Conservation (phyloP, 345 rosid genomes). For the Turritis glabra region DNA sequence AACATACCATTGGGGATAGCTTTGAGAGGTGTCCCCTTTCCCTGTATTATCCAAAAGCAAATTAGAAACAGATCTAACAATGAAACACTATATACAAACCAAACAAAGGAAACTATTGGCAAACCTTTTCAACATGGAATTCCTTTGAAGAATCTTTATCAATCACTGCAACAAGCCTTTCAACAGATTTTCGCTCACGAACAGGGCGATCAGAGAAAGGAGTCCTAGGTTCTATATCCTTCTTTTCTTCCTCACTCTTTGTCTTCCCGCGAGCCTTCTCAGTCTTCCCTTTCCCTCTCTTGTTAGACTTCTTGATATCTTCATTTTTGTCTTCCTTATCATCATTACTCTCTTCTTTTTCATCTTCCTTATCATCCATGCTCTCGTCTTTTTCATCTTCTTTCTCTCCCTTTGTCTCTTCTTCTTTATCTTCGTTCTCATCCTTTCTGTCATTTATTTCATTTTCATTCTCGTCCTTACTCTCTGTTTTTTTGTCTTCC, state of each 20-base stretch:
- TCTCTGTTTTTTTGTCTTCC: slow-evolving; percentile 21
- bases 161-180: slow-evolving; percentile 80
- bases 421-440: slow-evolving; percentile 24
- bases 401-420: slow-evolving; percentile 30
- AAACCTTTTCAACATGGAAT: slow-evolving; percentile 77
- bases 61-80: slow-evolving; percentile 17
- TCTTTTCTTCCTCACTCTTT: slow-evolving; percentile 45
- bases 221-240: slow-evolving; percentile 58
- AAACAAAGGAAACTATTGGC: background rate
- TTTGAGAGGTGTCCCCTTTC: slow-evolving; percentile 79
- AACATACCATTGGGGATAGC: slow-evolving; percentile 90
- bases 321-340: slow-evolving; percentile 41
- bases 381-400: slow-evolving; percentile 31
- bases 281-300: slow-evolving; percentile 46
- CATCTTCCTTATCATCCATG: slow-evolving; percentile 33
- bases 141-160: slow-evolving; percentile 74
- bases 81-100: slow-evolving; percentile 5
- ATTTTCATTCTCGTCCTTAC: slow-evolving; percentile 27
- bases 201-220: slow-evolving; percentile 82
- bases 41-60: slow-evolving; percentile 58
- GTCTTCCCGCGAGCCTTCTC: slow-evolving; percentile 51
- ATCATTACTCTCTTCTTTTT: slow-evolving; percentile 26
- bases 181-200: slow-evolving; percentile 91
- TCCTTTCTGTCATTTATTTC: slow-evolving; percentile 29
- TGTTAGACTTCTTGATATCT: slow-evolving; percentile 44